Conservation (phyloP, 2,329 filamentous ascomycete species). For the Talaromyces sp. region DNA sequence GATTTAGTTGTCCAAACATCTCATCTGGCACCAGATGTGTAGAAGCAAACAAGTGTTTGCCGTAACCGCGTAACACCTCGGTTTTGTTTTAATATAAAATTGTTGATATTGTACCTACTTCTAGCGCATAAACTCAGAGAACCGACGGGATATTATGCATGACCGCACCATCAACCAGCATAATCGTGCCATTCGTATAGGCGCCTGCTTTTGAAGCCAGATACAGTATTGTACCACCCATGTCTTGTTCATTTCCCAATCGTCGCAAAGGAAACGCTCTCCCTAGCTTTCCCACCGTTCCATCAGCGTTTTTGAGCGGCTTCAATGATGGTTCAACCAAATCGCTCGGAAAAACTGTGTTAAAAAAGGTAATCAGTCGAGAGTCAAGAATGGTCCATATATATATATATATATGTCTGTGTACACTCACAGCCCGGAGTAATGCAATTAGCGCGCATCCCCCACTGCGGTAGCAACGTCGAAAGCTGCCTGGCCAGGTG, state of each 20-base stretch:
- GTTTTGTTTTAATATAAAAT: constrained; percentile 1
- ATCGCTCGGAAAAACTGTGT: constrained; percentile 11
- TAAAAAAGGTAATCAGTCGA: constrained; percentile 1
- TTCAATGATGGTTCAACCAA: constrained; percentile 8
- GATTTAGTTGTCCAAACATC: constrained; percentile 2
- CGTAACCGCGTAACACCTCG: constrained; percentile 1
- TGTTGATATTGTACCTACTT: constrained; percentile 1
- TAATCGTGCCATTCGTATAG: constrained; percentile 52
- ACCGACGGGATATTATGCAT: constrained; percentile 3
- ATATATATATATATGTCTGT: too few species aligned
- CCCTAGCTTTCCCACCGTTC: constrained; percentile 3
- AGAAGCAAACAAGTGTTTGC: constrained; percentile 3
- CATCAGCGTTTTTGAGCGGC: constrained; percentile 2
- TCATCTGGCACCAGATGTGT: background rate
- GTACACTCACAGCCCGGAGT: constrained; percentile 15
- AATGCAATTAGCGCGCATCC: constrained; percentile 20
- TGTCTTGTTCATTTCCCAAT: constrained; percentile 41
- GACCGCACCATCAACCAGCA: constrained; percentile 43
- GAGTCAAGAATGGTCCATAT: constrained; percentile 3
- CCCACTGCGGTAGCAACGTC: constrained; percentile 10
- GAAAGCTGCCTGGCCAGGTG: constrained; percentile 15
- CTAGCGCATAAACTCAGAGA: background rate
- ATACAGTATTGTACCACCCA: constrained; percentile 48
- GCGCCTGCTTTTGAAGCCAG: constrained; percentile 47
- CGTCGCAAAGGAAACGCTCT: constrained; percentile 24